Percentiles rank a stretch among this genome's conserved stretches.
Conservation (phyloP, 257 asterid genomes). For the Cynanchum wilfordii region DNA sequence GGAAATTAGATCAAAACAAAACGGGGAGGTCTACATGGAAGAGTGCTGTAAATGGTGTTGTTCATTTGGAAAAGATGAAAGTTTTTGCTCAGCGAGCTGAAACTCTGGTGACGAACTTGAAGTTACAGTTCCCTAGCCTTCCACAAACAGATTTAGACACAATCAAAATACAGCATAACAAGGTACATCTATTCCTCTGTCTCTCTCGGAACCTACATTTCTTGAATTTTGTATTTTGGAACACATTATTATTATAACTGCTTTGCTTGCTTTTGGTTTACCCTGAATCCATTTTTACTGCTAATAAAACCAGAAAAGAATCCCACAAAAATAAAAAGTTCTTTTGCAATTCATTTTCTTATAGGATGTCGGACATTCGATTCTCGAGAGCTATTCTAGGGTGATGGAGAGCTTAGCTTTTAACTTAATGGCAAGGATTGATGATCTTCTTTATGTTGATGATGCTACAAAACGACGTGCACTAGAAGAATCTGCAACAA, state of each 20-base stretch:
- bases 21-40: slow-evolving; percentile 56
- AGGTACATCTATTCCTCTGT: slow-evolving; percentile 36
- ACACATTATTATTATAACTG: neutral
- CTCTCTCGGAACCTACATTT: neutral
- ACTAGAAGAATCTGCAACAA: slow-evolving; percentile 38
- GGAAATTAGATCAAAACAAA: slow-evolving; percentile 34
- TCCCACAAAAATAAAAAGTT: neutral
- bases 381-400: slow-evolving; percentile 95
- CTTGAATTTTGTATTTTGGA: neutral
- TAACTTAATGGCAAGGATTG: slow-evolving; percentile 74
- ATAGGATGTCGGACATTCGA: slow-evolving; percentile 93
- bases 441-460: slow-evolving; percentile 75
- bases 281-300: no score
- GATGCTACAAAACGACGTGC: slow-evolving; percentile 74
- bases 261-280: neutral
- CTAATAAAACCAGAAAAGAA: neutral
- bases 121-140: slow-evolving; percentile 71
- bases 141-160: slow-evolving; percentile 78
- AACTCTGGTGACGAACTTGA: slow-evolving; percentile 59
- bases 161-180: slow-evolving; percentile 79
- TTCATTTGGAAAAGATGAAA: slow-evolving; percentile 52
- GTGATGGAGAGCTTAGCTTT: slow-evolving; percentile 84
- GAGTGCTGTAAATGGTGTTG: slow-evolving; percentile 50
- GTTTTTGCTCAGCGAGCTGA: slow-evolving; percentile 68
- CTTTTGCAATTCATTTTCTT: neutral